phyloP scores from a whole-genome alignment of 2,329 filamentous ascomycete species.

The Colletotrichum liaoningense region DNA sequence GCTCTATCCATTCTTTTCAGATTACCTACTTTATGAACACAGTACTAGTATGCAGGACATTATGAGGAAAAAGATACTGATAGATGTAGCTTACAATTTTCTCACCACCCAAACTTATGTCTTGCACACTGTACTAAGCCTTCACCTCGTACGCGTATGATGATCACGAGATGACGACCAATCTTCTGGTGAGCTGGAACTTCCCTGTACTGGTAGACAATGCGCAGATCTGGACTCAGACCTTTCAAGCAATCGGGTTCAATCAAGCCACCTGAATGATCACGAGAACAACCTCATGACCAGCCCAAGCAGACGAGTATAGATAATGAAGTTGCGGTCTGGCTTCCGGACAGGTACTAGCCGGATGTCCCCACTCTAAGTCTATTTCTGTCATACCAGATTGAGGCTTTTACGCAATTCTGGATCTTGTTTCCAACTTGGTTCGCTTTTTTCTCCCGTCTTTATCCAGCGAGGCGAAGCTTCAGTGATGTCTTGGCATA shows the following conservation, averaged over 20 bases:
- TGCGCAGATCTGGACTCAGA: no score
- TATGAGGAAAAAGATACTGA: not conserved
- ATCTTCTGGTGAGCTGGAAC: not conserved
- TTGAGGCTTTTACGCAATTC: not conserved
- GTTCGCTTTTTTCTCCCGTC: not conserved
- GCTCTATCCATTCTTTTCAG: no score
- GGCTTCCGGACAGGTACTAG: not conserved
- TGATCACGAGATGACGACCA: not conserved
- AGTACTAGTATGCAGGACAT: no score
- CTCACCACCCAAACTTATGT: not conserved
- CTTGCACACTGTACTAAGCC: not conserved
- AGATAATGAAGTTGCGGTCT: not conserved
- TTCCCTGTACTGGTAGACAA: not conserved
- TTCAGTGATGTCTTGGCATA: slow-evolving; percentile 6
- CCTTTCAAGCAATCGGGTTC: not conserved
- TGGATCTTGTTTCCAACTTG: not conserved
- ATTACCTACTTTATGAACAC: no score
- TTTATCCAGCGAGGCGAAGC: slow-evolving; percentile 9
- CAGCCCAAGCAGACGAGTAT: not conserved
- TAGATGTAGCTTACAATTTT: not conserved
- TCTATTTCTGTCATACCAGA: not conserved
- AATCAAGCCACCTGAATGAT: not conserved
- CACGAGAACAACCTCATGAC: not conserved
- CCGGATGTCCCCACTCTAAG: not conserved
- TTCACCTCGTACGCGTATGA: not conserved